Evolutionary conservation across 805 yeast genomes (phyloP).

Genomic region (Priceomyces castillae): DNA sequence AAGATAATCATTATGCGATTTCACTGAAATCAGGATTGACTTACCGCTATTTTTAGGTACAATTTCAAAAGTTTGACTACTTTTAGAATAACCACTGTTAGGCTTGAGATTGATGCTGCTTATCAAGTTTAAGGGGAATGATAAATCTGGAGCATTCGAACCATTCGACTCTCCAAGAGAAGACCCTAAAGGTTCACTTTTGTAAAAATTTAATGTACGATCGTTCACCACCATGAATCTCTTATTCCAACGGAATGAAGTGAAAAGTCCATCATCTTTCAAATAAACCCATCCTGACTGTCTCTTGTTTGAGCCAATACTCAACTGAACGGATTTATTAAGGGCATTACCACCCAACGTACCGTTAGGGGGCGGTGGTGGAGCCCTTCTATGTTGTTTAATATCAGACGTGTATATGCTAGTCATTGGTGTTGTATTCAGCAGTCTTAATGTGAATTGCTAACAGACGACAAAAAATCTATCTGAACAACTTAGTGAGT

Average conservation of each 20-base stretch:
- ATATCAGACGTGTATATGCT: conserved; percentile 41
- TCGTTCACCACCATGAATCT: conserved; percentile 78
- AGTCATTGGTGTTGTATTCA: conserved; percentile 24
- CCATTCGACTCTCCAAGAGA: conserved; percentile 26
- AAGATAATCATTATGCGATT: conserved; percentile 73
- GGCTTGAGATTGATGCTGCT: conserved; percentile 60
- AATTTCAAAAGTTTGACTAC: conserved; percentile 70
- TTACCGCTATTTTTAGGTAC: conserved; percentile 53
- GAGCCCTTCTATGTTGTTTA: conserved; percentile 41
- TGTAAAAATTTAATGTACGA: conserved; percentile 69
- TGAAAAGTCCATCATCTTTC: conserved; percentile 82
- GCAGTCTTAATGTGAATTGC: neutral
- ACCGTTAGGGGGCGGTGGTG: conserved; percentile 31
- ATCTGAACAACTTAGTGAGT: neutral
- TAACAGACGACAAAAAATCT: neutral
- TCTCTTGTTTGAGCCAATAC: conserved; percentile 27
- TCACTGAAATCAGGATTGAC: conserved; percentile 71
- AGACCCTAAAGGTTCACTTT: conserved; percentile 52
- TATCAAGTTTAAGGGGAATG: conserved; percentile 38
- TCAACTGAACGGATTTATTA: conserved; percentile 12
- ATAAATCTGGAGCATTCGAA: conserved; percentile 28
- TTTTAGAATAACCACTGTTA: conserved; percentile 34
- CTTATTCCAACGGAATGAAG: conserved; percentile 90
- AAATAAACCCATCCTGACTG: conserved; percentile 84
- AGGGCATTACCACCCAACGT: neutral